These are phyloP conservation scores for Amauroascus niger DNA, from an alignment of 2,329 filamentous ascomycete species.

Conservation along the genomic window DNA sequence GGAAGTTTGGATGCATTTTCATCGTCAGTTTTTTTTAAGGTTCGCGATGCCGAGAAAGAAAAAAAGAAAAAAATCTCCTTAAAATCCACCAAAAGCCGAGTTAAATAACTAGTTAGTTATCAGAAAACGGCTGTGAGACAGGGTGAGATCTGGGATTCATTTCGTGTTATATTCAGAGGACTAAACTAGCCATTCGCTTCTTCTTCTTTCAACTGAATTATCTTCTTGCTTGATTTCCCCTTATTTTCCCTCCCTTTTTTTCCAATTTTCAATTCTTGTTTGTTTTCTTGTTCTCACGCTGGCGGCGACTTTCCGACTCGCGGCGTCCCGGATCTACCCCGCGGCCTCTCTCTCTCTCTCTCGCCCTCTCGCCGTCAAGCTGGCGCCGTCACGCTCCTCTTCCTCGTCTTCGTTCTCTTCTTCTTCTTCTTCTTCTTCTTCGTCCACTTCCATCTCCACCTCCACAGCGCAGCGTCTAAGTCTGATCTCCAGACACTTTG, in stretches of 20 bases:
- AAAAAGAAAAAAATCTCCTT: no score
- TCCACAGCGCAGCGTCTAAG: conserved; percentile 36
- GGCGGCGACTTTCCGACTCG: conserved; percentile 15
- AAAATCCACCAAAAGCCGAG: no score
- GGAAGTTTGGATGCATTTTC: no score
- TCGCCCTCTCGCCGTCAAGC: conserved; percentile 30
- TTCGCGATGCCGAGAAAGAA: no score
- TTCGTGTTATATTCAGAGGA: no score
- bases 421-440: background rate
- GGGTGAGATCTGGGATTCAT: no score
- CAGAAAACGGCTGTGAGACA: no score
- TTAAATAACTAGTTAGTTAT: no score
- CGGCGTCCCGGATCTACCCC: conserved; percentile 22
- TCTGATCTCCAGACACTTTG: conserved; percentile 54
- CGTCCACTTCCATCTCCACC: conserved; percentile 31
- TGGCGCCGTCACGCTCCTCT: conserved; percentile 40
- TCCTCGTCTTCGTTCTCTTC: conserved; percentile 17
- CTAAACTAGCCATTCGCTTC: no score
- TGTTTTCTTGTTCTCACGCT: conserved; percentile 1
- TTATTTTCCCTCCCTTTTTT: background rate
- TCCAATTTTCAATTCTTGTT: background rate
- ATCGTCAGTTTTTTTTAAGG: no score
- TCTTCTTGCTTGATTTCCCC: no score
- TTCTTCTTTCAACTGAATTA: background rate
- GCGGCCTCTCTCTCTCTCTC: conserved; percentile 19